Base-by-base conservation (phyloP, 192 early-diverging fungal species). In the Coemansia sp. region DNA sequence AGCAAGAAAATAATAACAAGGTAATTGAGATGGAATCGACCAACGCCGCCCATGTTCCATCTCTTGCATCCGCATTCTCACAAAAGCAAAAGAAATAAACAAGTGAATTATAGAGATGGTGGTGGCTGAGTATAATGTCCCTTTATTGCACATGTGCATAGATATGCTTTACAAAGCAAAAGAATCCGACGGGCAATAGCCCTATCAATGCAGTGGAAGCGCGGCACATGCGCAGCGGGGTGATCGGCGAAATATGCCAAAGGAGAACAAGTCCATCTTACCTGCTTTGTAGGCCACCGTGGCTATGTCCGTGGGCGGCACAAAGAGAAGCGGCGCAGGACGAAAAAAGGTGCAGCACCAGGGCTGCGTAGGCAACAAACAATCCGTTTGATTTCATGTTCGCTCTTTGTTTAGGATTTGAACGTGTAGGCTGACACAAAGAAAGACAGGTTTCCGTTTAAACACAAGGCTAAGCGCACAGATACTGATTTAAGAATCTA, bases 311-410 rank as follows among this genome's bases (percentile, higher is more conserved):
- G 16, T 42, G 39, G 14, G 39, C 6, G 13, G 39, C 39, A 42
- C 39, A 42, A 42, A 42, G 39, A 42, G 39, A 42, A 42, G 39
- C 39, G 39, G 39, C 39, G 39, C 39, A 42, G 39, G 39, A 42
- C 39, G 39, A 42, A 42, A 42, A 42, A 0, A 42, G 39, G 16
- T 16, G 39, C 39, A 42, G 39, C 39, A 42, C 39, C 39, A 42
- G 39, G 1, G 3, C 16, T 16, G 39, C 39, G 13, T 42, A 42
- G 14, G 16, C 39, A 42, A 42, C 39, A 18, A 42, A 18, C 39
- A 42, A 16, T 16, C 39, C 39, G 16, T 13, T 42, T 42, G 39
- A 42, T 42, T 42, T 42, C 39, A 42, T 42, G 39, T 13, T 42
- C 13, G 16, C 9, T 13, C 39, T 18, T 10, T 18, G 34, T 35